These are phyloP conservation scores for Petunia axillaris DNA, from an alignment of 257 asterid genomes.

Conservation along the genomic window DNA sequence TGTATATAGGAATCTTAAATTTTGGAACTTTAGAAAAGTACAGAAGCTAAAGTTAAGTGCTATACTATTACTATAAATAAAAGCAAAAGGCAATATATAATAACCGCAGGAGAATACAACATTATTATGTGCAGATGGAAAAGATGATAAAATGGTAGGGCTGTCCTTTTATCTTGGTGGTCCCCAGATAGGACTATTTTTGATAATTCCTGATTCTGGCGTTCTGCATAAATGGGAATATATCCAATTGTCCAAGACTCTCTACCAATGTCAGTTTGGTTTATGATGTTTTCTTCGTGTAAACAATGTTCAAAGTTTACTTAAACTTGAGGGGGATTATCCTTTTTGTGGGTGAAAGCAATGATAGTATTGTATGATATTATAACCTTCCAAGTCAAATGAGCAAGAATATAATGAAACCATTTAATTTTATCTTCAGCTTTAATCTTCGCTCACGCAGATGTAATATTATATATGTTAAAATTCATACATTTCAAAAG, in stretches of 20 bases:
- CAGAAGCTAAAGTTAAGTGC: not conserved
- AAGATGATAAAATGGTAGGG: not conserved
- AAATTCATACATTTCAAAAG: no score
- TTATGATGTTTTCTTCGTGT: not conserved
- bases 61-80: not conserved
- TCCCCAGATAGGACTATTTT: not conserved
- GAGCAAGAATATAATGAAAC: not conserved
- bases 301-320: not conserved
- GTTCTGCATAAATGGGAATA: not conserved
- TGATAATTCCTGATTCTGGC: not conserved
- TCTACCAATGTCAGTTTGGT: not conserved
- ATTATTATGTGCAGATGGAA: not conserved
- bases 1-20: not conserved
- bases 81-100: slow-evolving; percentile 13
- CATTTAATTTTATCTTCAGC: no score
- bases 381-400: not conserved
- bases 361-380: not conserved
- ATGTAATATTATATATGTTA: no score
- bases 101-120: not conserved
- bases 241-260: not conserved
- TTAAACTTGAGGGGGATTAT: not conserved
- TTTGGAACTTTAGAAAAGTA: not conserved
- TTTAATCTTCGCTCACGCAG: no score
- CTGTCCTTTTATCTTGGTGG: not conserved
- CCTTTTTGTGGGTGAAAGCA: no score